A percentile compares a stretch with the other conserved stretches of the same genome.
These are phyloP conservation scores for sweet orange (Citrus sinensis) DNA, from an alignment of 345 rosid species.

Conservation along the genomic window DVS_A1.0 CM039167.1:6437001-6437500, in stretches of 20 bases:
- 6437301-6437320: not conserved
- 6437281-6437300: not conserved
- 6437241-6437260: no score
- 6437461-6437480: constrained; percentile 97
- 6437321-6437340: not conserved
- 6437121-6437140: not conserved
- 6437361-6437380: not conserved
- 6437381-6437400: not conserved
- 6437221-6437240: not conserved
- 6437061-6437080: not conserved
- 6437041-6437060: not conserved
- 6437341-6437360: not conserved
- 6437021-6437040: no score
- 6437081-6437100: not conserved
- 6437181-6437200: not conserved
- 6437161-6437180: not conserved
- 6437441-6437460: constrained; percentile 92
- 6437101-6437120: not conserved
- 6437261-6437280: no score
- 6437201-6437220: not conserved
- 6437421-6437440: constrained; percentile 98
- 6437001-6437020: not conserved
- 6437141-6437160: not conserved
- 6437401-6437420: constrained; percentile 63
- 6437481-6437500: constrained; percentile 96